Percentiles rank a stretch among this genome's conserved stretches.
phyloP scores from a whole-genome alignment of 2,329 filamentous ascomycete species.

The Arthrobotrys sinensis region DNA sequence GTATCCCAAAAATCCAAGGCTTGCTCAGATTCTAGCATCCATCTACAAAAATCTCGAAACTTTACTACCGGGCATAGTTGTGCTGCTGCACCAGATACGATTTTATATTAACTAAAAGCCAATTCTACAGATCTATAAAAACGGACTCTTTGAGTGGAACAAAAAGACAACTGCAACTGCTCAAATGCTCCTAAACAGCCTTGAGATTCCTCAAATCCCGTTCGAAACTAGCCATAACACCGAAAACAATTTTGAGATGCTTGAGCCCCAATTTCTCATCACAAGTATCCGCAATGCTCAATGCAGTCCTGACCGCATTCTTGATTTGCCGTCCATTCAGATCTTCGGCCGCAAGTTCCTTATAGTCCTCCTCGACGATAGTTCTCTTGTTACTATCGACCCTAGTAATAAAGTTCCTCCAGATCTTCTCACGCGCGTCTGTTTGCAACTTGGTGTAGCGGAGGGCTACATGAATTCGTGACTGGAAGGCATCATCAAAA shows the following conservation, averaged over 20 bases:
- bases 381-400: slow-evolving; percentile 18
- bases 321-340: slow-evolving; percentile 67
- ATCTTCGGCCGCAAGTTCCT: slow-evolving; percentile 56
- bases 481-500: slow-evolving; percentile 68
- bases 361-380: slow-evolving; percentile 41
- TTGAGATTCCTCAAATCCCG: slow-evolving; percentile 14
- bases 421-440: slow-evolving; percentile 64
- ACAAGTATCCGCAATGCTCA: slow-evolving; percentile 63
- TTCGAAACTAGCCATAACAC: slow-evolving; percentile 62
- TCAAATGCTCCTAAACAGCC: background rate
- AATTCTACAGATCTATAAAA: too few species aligned
- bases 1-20: too few species aligned
- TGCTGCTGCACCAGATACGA: too few species aligned
- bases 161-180: too few species aligned
- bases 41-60: too few species aligned
- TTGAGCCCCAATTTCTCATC: slow-evolving; percentile 60
- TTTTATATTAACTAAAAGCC: too few species aligned
- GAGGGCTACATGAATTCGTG: slow-evolving; percentile 66
- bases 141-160: too few species aligned
- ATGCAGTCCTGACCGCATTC: slow-evolving; percentile 65
- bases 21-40: too few species aligned
- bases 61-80: too few species aligned
- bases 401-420: slow-evolving; percentile 63
- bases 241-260: slow-evolving; percentile 63
- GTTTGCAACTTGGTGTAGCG: slow-evolving; percentile 64